Base-by-base conservation (phyloP, 2,329 filamentous ascomycete genomes). In the Ophiostoma quercus region DNA sequence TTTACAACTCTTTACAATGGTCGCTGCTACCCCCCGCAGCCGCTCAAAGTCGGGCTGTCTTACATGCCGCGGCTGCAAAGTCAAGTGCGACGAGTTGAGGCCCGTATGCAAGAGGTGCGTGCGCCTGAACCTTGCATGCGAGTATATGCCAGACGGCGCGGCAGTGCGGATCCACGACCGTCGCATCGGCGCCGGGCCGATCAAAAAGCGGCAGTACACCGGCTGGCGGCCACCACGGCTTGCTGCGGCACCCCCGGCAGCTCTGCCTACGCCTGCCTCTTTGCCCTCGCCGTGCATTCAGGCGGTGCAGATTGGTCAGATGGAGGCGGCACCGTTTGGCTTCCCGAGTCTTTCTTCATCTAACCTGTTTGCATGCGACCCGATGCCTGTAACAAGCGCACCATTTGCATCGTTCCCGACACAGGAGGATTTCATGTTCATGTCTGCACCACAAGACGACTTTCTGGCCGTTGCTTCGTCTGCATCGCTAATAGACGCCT, bases 31-130 rank as follows among this genome's bases (percentile, higher is more conserved):
- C 57, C 43, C 43, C 25, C 39, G 63, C 29, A 19, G 25, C 34
- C 68, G 68, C 25, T 69, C 68, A 32, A 69, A 69, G 47, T 67
- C 65, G 6, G 69, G 69, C 37, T 70, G 69, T 54, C 29, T 29
- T 16, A 70, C 66, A 29, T 70, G 69, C 54, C 69, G 69, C 25
- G 8, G 63, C 47, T 63, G 69, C 54, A 70, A 70, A 19, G 68
- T 69, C 63, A 70, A 70, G 66, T 70, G 69, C 29, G 69, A 70
- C 54, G 69, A 70, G 41, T 39, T 29, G 11, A 67, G 66, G 25
- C 68, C 69, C 16, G 29, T 57, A 14, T 70, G 69, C 66, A 51
- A 12, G 8, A 63, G 39, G 29, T 70, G 66, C 39, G 16, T 32
- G 12, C 57, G 65, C 7, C 54, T 70, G 8, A 66, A 67, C 9